Evolutionary conservation across 179 eudicot genomes (phyloP), one percentile per base, ranked within the genome.

Genomic region (Silene vulgaris): DNA sequence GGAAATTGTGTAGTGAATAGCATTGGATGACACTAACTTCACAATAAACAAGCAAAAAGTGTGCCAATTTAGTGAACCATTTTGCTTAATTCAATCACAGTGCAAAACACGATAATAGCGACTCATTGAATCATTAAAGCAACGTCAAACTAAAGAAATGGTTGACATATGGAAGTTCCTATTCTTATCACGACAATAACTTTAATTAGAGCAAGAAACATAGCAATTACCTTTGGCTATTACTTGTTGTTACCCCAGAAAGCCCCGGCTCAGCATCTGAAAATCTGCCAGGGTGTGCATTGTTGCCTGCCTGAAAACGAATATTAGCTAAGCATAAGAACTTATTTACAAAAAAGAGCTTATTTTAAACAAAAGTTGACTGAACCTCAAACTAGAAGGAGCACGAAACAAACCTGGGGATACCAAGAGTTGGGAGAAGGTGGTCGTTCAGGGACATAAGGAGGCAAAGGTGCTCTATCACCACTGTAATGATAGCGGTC

Each of bases 391-490:
- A 29, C 75, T 72, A 67, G 40, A 57, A 28, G 26, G 30, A 78
- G 76, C 37, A 69, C 28, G 16, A 29, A 17, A 75, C 77, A 66
- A 74, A 86, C 90, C 90, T 86, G 87, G 59, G 83, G 54, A 63
- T 59, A 65, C 90, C 89, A 79, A 50, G 75, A 73, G 63, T 87
- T 71, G 4, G 88, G 86, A 57, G 90, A 83, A 43, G 76, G 69
- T 50, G 85, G 82, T 63, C 84, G 29, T 65, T 87, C 89, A 75
- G 80, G 80, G 60, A 80, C 88, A 76, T 81, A 83, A 54, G 87
- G 82, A 43, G 82, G 77, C 77, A 81, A 81, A 43, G 87, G 80
- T 45, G 82, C 78, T 75, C 84, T 80, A 40, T 86, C 91, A 72
- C 78, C 75, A 54, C 79, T 69, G 64, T 81, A 79, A 32, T 74